Percentiles rank a stretch among this genome's conserved stretches.
These are phyloP conservation scores for Cyberlindnera nakhonratchasimensis DNA, from an alignment of 805 yeast species.

Conservation along the genomic window DNA sequence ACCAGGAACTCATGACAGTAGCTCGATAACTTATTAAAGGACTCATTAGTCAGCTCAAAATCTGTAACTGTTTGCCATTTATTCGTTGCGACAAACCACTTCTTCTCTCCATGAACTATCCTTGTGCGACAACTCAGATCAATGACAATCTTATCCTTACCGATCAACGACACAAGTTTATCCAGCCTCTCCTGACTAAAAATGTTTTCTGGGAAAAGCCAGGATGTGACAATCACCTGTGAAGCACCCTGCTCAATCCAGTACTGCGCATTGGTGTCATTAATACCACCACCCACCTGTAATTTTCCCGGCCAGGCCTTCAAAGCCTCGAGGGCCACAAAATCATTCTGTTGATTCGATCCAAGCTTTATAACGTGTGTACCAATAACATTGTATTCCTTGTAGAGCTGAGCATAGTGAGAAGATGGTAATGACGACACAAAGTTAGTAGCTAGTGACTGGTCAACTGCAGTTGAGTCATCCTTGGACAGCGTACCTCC, in stretches of 20 bases:
- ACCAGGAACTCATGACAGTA: conserved; percentile 86
- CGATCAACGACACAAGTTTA: conserved; percentile 51
- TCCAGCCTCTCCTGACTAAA: conserved; percentile 50
- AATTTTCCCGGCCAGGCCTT: conserved; percentile 65
- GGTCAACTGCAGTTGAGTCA: conserved; percentile 32
- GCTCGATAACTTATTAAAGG: conserved; percentile 49
- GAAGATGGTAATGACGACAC: conserved; percentile 72
- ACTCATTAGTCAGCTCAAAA: conserved; percentile 48
- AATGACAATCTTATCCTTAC: conserved; percentile 67
- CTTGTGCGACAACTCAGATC: conserved; percentile 79
- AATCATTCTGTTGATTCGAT: conserved; percentile 66
- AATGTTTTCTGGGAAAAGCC: conserved; percentile 69
- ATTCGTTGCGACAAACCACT: conserved; percentile 96
- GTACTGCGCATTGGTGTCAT: conserved; percentile 58
- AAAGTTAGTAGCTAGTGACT: conserved; percentile 61
- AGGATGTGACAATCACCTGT: conserved; percentile 89
- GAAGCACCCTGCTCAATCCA: conserved; percentile 83
- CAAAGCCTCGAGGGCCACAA: conserved; percentile 77
- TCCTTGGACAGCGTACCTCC: conserved; percentile 83
- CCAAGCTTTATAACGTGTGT: conserved; percentile 96
- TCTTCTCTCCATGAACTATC: conserved; percentile 21
- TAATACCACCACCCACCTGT: conserved; percentile 95
- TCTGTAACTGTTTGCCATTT: conserved; percentile 93
- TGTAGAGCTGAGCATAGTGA: conserved; percentile 71
- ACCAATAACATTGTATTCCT: conserved; percentile 54